Conservation (phyloP, 331 rosid genomes). For the Quercus lobata region DNA sequence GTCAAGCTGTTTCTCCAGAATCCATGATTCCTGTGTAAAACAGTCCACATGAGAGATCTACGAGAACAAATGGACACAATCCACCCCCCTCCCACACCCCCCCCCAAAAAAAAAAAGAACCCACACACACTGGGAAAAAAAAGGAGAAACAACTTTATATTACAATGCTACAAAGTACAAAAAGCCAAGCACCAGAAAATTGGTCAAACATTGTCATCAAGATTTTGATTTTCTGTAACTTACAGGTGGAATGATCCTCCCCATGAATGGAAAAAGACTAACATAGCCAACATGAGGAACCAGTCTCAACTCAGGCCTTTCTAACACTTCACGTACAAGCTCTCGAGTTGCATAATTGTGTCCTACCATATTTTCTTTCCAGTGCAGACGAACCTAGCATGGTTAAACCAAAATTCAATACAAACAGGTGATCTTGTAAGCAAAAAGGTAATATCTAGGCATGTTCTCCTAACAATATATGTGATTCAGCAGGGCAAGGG, state of each 20-base stretch:
- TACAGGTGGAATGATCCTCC: slow-evolving; percentile 83
- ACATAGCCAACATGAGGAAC: slow-evolving; percentile 94
- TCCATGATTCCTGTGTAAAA: slow-evolving; percentile 66
- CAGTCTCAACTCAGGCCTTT: slow-evolving; percentile 56
- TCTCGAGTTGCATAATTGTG: slow-evolving; percentile 48
- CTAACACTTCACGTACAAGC: slow-evolving; percentile 63
- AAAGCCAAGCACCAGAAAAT: background rate
- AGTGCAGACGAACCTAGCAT: slow-evolving; percentile 67
- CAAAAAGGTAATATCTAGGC: background rate
- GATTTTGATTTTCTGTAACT: slow-evolving; percentile 31
- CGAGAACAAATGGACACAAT: background rate
- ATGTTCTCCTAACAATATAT: background rate
- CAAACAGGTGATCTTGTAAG: slow-evolving; percentile 1
- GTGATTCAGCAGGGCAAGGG: background rate
- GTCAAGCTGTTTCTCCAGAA: slow-evolving; percentile 87
- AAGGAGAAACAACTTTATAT: background rate
- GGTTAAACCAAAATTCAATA: background rate
- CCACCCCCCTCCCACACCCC: background rate
- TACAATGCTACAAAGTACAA: background rate
- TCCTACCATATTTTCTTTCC: slow-evolving; percentile 58
- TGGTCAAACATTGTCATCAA: background rate
- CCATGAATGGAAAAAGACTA: slow-evolving; percentile 88
- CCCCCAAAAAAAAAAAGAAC: background rate
- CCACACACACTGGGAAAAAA: background rate
- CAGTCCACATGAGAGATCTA: background rate